Conservation (phyloP, 208 protist genomes). For the Vickermania ingenoplastis region DNA sequence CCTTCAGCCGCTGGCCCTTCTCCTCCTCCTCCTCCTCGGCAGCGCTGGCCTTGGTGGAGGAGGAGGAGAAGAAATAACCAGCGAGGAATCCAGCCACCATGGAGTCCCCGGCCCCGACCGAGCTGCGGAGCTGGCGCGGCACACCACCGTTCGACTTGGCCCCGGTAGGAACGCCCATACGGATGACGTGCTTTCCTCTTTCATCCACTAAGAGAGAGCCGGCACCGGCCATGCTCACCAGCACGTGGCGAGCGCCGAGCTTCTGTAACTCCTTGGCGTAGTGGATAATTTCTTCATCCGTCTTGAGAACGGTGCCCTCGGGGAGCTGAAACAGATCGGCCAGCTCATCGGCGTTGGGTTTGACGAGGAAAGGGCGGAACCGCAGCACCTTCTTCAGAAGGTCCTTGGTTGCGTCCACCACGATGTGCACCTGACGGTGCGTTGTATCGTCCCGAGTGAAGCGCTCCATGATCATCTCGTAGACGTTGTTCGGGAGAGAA, state of each 20-base stretch:
- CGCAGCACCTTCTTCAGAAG: background rate
- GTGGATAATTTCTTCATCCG: background rate
- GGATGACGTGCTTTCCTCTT: background rate
- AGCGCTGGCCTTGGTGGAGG: background rate
- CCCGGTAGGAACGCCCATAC: background rate
- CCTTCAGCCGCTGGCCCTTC: background rate
- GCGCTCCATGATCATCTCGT: background rate
- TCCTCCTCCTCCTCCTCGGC: background rate
- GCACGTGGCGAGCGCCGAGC: background rate
- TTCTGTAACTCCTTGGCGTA: background rate
- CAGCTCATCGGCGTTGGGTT: background rate
- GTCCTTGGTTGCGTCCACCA: background rate
- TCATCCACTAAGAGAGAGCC: background rate
- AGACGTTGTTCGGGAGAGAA: background rate
- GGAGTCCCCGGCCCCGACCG: background rate
- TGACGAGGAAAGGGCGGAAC: background rate
- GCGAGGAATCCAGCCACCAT: background rate
- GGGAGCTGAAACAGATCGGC: background rate
- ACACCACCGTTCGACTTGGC: background rate
- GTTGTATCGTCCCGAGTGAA: background rate
- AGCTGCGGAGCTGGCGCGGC: background rate
- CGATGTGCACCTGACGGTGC: background rate
- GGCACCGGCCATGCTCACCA: background rate
- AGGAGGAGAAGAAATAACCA: constrained; percentile 1
- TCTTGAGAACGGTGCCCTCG: background rate